These are phyloP conservation scores for Plenodomus lindquistii DNA, from an alignment of 2,329 filamentous ascomycete genomes.

Conservation along the genomic window DNA sequence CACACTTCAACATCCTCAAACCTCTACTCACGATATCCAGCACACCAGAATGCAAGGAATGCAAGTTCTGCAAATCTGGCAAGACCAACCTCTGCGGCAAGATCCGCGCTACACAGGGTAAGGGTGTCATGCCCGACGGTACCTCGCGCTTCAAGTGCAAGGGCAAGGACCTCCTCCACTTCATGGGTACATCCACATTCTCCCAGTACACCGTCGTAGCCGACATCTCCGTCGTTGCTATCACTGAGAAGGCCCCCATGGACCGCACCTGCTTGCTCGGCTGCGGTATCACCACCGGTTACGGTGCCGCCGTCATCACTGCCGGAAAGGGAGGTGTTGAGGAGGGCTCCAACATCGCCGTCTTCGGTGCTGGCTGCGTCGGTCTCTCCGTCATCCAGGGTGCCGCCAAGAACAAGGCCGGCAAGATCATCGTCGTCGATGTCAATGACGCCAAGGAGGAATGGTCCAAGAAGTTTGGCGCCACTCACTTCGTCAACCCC, in stretches of 20 bases:
- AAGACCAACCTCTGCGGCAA: conserved; percentile 99
- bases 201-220: conserved; percentile 98
- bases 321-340: conserved; percentile 73
- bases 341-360: conserved; percentile 82
- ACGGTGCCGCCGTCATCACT: conserved; percentile 92
- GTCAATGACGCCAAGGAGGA: conserved; percentile 89
- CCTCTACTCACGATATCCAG: conserved; percentile 53
- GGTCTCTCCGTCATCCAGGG: conserved; percentile 95
- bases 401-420: conserved; percentile 79
- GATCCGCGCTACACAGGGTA: conserved; percentile 95
- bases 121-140: conserved; percentile 95
- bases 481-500: conserved; percentile 96
- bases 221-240: conserved; percentile 95
- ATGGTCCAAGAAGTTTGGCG: conserved; percentile 93
- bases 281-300: conserved; percentile 98
- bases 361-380: conserved; percentile 96
- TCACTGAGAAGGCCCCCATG: conserved; percentile 88
- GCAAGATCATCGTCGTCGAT: conserved; percentile 76
- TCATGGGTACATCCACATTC: conserved; percentile 99
- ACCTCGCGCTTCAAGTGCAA: conserved; percentile 93
- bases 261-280: conserved; percentile 95
- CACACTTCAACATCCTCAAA: neutral
- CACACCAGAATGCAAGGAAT: conserved; percentile 95
- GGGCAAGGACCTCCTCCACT: conserved; percentile 93
- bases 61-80: conserved; percentile 99